Conservation (phyloP, 2,329 filamentous ascomycete species). For the Fusarium humuli region DNA sequence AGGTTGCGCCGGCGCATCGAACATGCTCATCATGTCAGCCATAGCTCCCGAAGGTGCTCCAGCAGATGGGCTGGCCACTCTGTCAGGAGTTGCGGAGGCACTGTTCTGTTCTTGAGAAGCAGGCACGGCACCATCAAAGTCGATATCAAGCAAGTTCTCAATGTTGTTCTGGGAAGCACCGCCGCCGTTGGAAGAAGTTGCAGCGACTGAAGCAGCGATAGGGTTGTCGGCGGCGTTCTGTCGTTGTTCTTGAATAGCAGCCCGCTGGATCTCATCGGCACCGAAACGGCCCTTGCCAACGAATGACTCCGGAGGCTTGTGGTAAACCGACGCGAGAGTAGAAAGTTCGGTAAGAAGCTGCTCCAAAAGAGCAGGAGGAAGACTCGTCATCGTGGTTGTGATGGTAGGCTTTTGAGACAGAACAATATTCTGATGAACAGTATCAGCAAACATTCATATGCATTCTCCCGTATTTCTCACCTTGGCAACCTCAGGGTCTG, state of each 20-base stretch:
- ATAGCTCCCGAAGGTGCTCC: slow-evolving; percentile 60
- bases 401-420: slow-evolving; percentile 96
- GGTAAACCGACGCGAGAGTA: slow-evolving; percentile 95
- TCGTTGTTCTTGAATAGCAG: slow-evolving; percentile 95
- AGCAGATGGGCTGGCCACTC: slow-evolving; percentile 71
- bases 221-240: slow-evolving; percentile 94
- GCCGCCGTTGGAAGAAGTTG: slow-evolving; percentile 74
- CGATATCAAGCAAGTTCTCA: slow-evolving; percentile 95
- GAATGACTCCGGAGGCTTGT: slow-evolving; percentile 98
- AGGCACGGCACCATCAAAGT: slow-evolving; percentile 92
- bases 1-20: slow-evolving; percentile 73
- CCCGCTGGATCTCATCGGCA: slow-evolving; percentile 92
- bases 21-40: slow-evolving; percentile 76
- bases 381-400: slow-evolving; percentile 89
- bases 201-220: slow-evolving; percentile 84
- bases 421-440: slow-evolving; percentile 73
- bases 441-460: slow-evolving; percentile 2
- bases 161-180: slow-evolving; percentile 76
- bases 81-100: slow-evolving; percentile 72
- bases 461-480: slow-evolving; percentile 55
- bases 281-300: slow-evolving; percentile 94
- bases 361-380: slow-evolving; percentile 86
- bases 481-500: slow-evolving; percentile 90
- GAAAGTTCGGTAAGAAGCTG: slow-evolving; percentile 92
- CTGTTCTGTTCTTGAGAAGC: slow-evolving; percentile 78